Base-by-base conservation (phyloP, 1,284 basidiomycete species). In the Rhizopogon parksii region DNA sequence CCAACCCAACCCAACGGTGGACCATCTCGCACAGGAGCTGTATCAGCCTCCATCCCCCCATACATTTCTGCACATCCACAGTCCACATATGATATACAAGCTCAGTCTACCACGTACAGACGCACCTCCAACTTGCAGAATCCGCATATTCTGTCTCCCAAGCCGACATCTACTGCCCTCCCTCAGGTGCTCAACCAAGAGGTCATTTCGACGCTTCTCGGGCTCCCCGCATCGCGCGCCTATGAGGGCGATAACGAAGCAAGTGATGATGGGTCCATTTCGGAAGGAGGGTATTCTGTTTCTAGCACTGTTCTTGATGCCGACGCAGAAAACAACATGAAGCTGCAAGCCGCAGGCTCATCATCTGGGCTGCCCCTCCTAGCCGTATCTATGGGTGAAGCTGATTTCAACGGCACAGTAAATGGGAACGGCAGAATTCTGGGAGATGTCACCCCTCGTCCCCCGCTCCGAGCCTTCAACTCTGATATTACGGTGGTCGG, bases 221-320 rank as follows among this genome's bases (percentile, higher is more conserved):
- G 78, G 7, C 66, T 79, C 37, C 68, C 72, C 1, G 72, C 71
- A 6, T 77, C 77, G 0, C 76, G 78, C 21, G 71, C 78, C 19
- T 76, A 77, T 47, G 83, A 84, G 59, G 82, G 82, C 21, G 83
- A 85, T 53, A 78, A 78, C 46, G 80, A 80, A 56, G 76, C 80
- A 40, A 76, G 77, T n/a, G 73, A 74, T 39, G 71, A 73, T 34
- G 67, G 57, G 14, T 58, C 58, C 6, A 32, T 43, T 7, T 71
- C 72, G 0, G 68, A 71, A 30, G 71, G 71, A 34, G 72, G 68
- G 17, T 69, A 68, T 47, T 68, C 76, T 3, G 67, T 68, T 38
- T 70, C 73, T 0, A 73, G 72, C 54, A 75, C 73, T 0, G 68
- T 74, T 6, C 59, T 74, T n/a, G 71, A 76, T 48, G 57, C 60